A percentile compares a stretch with the other conserved stretches of the same genome.
These are phyloP conservation scores for Aspergillus japonicus DNA, from an alignment of 2,329 filamentous ascomycete species.

Conservation along the genomic window DNA sequence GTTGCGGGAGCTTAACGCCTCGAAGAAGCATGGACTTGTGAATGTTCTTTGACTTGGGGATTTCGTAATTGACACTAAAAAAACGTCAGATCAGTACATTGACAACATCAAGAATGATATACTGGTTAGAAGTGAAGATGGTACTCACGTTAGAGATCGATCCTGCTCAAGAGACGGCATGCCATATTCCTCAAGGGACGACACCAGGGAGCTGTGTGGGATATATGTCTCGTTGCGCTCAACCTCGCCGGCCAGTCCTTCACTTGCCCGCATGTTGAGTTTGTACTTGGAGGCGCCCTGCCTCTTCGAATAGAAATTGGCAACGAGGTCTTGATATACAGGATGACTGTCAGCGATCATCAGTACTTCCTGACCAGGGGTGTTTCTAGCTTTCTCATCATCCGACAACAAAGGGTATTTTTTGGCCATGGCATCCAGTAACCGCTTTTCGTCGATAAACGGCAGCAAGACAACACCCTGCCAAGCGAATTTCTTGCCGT, in stretches of 20 bases:
- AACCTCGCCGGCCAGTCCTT: conserved; percentile 75
- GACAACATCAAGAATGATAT: background rate
- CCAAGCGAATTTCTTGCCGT: conserved; percentile 98
- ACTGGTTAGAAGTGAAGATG: background rate
- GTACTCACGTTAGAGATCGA: conserved; percentile 73
- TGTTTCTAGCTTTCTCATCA: conserved; percentile 77
- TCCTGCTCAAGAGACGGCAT: conserved; percentile 82
- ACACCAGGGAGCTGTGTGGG: conserved; percentile 76
- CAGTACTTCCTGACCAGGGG: conserved; percentile 74
- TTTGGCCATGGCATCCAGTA: conserved; percentile 77
- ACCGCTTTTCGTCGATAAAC: conserved; percentile 89
- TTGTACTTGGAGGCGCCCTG: conserved; percentile 65
- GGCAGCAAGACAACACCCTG: conserved; percentile 90
- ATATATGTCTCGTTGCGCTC: conserved; percentile 81
- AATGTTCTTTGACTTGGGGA: conserved; percentile 67
- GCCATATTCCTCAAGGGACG: conserved; percentile 68
- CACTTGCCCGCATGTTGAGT: conserved; percentile 71
- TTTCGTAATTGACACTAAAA: conserved; percentile 75
- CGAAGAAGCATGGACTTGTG: conserved; percentile 95
- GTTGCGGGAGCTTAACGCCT: conserved; percentile 70
- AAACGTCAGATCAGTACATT: conserved; percentile 29
- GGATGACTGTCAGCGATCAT: conserved; percentile 81
- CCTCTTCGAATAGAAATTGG: conserved; percentile 90
- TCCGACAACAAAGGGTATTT: conserved; percentile 77
- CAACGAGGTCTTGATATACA: conserved; percentile 80